phyloP scores from a whole-genome alignment of 2,329 filamentous ascomycete species.

The Arthrocladium fulminans region DNA sequence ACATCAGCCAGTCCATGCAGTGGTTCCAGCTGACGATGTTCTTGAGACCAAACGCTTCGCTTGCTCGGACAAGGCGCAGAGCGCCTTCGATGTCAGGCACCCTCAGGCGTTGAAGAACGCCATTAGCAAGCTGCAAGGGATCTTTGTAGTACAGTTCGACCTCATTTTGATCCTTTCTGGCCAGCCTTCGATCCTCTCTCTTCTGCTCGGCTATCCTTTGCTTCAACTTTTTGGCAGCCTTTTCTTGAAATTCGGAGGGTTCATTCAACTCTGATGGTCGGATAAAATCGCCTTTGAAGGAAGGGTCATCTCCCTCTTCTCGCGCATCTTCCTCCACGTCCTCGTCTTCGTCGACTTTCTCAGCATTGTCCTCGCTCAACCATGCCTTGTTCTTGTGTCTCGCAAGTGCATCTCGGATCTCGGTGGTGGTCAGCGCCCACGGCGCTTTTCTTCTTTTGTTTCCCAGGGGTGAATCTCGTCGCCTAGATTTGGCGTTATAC shows the following conservation, averaged over 20 bases:
- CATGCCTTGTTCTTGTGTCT: slow-evolving; percentile 14
- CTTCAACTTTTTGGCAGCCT: neutral
- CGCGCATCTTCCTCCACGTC: slow-evolving; percentile 12
- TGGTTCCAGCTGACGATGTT: slow-evolving; percentile 81
- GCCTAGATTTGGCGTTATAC: slow-evolving; percentile 9
- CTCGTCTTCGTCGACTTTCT: slow-evolving; percentile 10
- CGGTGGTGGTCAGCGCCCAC: slow-evolving; percentile 8
- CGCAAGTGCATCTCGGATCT: slow-evolving; percentile 14
- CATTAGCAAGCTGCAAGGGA: slow-evolving; percentile 61
- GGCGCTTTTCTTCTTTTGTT: slow-evolving; percentile 8
- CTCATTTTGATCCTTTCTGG: slow-evolving; percentile 12
- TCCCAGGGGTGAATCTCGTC: neutral
- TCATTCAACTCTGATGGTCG: slow-evolving; percentile 7
- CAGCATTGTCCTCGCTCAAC: slow-evolving; percentile 2
- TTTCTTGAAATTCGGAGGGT: neutral
- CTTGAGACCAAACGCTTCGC: slow-evolving; percentile 43
- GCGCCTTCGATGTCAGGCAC: slow-evolving; percentile 58
- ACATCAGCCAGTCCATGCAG: slow-evolving; percentile 63
- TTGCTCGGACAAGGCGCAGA: slow-evolving; percentile 51
- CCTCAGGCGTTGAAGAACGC: slow-evolving; percentile 53
- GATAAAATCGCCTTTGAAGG: slow-evolving; percentile 2
- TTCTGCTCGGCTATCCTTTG: neutral
- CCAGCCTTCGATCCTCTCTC: slow-evolving; percentile 8
- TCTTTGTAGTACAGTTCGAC: slow-evolving; percentile 38
- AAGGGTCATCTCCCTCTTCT: too few relatives aligned